A percentile compares a stretch with the other conserved stretches of the same genome.
Conservation (phyloP, 768 basidiomycete species). For the Kwoniella sp. region DNA sequence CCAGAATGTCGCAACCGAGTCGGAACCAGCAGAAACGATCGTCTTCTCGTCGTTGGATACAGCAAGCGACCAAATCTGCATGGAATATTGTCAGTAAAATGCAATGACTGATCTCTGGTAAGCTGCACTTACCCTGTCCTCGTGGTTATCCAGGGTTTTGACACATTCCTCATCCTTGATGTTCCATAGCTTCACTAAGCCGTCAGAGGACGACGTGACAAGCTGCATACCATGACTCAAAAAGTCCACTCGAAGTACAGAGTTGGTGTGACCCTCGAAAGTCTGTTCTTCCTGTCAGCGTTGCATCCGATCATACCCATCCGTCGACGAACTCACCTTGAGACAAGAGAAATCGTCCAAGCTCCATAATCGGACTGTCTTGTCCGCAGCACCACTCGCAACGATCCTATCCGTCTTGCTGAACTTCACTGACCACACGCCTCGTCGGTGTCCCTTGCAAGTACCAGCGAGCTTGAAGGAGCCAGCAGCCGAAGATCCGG, state of each 20-base stretch:
- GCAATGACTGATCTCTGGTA: neutral
- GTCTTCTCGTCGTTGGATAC: conserved; percentile 77
- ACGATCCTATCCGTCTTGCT: conserved; percentile 77
- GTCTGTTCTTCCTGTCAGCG: conserved; percentile 61
- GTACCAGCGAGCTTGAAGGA: conserved; percentile 77
- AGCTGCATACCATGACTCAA: conserved; percentile 79
- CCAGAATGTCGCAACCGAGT: conserved; percentile 96
- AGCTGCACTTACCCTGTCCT: conserved; percentile 79
- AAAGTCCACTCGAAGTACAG: conserved; percentile 90
- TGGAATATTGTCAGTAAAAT: neutral
- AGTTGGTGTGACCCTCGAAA: conserved; percentile 97
- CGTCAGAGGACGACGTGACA: conserved; percentile 88
- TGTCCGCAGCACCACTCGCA: conserved; percentile 93
- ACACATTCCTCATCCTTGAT: conserved; percentile 83
- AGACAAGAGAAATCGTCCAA: conserved; percentile 90
- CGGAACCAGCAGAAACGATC: conserved; percentile 91
- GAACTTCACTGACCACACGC: conserved; percentile 93
- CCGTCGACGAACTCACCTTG: conserved; percentile 56
- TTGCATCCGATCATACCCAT: neutral
- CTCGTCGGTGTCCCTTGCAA: conserved; percentile 94
- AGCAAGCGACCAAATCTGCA: conserved; percentile 92
- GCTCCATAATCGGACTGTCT: conserved; percentile 91
- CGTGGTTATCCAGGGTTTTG: conserved; percentile 91
- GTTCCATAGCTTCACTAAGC: conserved; percentile 94
- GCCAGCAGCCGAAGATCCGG: conserved; percentile 61